phyloP scores from a whole-genome alignment of 805 yeast genomes.

The Ogataea dorogensis region DNA sequence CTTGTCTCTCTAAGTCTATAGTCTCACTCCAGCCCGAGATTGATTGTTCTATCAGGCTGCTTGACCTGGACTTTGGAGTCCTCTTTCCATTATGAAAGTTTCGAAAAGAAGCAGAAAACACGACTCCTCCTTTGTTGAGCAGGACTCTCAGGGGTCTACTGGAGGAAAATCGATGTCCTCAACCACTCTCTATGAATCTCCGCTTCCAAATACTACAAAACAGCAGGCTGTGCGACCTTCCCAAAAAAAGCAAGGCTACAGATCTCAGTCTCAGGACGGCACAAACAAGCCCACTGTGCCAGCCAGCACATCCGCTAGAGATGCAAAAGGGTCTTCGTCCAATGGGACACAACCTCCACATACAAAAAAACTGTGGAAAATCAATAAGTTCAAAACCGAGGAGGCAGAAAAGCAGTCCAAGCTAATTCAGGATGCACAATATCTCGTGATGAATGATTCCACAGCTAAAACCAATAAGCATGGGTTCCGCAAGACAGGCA shows the following conservation, averaged over 20 bases:
- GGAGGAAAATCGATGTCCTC: too few species aligned
- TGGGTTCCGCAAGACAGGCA: conserved; percentile 28
- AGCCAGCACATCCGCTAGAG: too few species aligned
- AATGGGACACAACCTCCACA: conserved; percentile 13
- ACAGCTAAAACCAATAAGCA: conserved; percentile 25
- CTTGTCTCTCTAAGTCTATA: neutral
- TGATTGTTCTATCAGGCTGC: neutral
- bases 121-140: too few species aligned
- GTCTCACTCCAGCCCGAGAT: neutral
- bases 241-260: too few species aligned
- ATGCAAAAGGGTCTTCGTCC: too few species aligned
- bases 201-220: too few species aligned
- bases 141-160: too few species aligned
- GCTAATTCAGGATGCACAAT: conserved; percentile 28
- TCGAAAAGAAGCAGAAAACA: conserved; percentile 5
- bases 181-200: neutral
- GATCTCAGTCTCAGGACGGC: neutral
- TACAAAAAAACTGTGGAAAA: conserved; percentile 31
- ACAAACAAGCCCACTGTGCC: too few species aligned
- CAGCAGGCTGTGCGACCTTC: too few species aligned
- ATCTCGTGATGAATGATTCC: conserved; percentile 18
- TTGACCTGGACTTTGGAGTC: neutral
- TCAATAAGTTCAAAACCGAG: conserved; percentile 31
- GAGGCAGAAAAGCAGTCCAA: conserved; percentile 35
- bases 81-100: conserved; percentile 5